Conservation (phyloP, 139 green algal species). For the Haematococcus lacustris region DNA sequence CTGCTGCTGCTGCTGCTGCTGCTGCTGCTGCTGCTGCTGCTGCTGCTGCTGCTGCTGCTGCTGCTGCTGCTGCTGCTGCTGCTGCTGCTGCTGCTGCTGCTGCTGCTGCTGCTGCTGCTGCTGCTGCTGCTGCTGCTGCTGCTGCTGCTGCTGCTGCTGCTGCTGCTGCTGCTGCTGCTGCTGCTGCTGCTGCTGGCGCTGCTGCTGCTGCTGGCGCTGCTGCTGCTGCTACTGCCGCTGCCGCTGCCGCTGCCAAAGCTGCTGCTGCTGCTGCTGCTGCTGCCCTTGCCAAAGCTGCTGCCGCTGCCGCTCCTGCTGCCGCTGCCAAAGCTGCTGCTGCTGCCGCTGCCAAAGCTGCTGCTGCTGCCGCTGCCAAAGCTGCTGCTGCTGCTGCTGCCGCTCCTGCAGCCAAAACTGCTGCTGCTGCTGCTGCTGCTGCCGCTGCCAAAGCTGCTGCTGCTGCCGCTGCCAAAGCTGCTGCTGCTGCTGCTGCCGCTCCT, state of each 20-base stretch:
- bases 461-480: no score
- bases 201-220: neutral
- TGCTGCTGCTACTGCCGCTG: neutral
- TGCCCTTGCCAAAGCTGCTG: no score
- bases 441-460: no score
- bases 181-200: neutral
- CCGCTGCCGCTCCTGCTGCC: no score
- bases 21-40: neutral
- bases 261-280: no score
- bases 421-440: no score
- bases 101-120: neutral
- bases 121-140: neutral
- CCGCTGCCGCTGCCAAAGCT: no score
- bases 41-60: slow-evolving; percentile 1
- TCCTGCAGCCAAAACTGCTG: no score
- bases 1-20: neutral
- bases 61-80: neutral
- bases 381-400: neutral
- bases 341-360: no score
- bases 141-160: slow-evolving; percentile 1
- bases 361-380: neutral
- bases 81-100: neutral
- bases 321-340: no score
- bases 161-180: neutral
- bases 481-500: neutral